Evolutionary conservation across 2,329 filamentous ascomycete genomes (phyloP).

Genomic region (Pseudovirgaria hyperparasitica): DNA sequence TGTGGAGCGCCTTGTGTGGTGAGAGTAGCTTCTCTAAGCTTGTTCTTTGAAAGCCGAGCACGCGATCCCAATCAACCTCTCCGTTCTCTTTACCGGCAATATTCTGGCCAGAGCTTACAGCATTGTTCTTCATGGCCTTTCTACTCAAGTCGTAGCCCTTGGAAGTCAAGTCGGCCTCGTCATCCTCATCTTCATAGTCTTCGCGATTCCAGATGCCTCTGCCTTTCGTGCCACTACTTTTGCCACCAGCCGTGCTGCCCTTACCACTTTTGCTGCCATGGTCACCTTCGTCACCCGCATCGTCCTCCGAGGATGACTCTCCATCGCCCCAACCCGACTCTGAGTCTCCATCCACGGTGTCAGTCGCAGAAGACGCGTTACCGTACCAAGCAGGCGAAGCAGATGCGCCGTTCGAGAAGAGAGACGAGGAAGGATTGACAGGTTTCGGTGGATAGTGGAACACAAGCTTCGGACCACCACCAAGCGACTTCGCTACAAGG

Average conservation of each 20-base stretch:
- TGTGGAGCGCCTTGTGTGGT: constrained; percentile 24
- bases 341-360: constrained; percentile 15
- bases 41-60: constrained; percentile 26
- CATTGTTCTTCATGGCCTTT: constrained; percentile 3
- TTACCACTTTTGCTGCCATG: constrained; percentile 23
- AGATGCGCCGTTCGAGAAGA: constrained; percentile 19
- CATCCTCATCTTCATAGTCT: constrained; percentile 24
- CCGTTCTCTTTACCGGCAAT: constrained; percentile 12
- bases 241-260: constrained; percentile 16
- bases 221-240: constrained; percentile 11
- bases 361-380: constrained; percentile 19
- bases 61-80: constrained; percentile 23
- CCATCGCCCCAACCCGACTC: constrained; percentile 22
- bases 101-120: constrained; percentile 6
- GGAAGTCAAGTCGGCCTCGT: constrained; percentile 11
- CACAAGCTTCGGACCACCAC: constrained; percentile 25
- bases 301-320: constrained; percentile 21
- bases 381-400: constrained; percentile 24
- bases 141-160: constrained; percentile 4
- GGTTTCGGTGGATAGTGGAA: constrained; percentile 29
- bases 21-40: constrained; percentile 27
- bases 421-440: constrained; percentile 24
- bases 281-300: constrained; percentile 19
- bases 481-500: constrained; percentile 26
- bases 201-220: constrained; percentile 20